Conservation (phyloP, 345 rosid genomes). For the Salix exigua region DNA sequence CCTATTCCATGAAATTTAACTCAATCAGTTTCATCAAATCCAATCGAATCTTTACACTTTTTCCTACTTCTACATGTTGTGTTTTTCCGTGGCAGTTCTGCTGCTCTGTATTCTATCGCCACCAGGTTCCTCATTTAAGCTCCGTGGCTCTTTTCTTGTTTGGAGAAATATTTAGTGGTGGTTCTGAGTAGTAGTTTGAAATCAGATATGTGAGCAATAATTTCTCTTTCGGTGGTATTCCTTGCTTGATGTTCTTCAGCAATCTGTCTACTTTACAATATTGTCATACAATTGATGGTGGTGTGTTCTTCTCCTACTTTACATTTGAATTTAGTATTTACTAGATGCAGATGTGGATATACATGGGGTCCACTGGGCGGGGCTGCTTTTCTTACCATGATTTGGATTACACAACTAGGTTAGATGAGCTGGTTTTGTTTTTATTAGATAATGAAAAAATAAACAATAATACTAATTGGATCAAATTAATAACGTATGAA, state of each 20-base stretch:
- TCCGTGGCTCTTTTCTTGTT: neutral
- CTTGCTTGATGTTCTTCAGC: neutral
- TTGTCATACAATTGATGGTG: neutral
- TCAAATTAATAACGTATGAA: too few species aligned
- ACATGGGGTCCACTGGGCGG: too few species aligned
- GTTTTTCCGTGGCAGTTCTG: slow-evolving; percentile 11
- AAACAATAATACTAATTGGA: too few species aligned
- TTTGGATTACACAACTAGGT: too few species aligned
- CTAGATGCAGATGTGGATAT: too few species aligned
- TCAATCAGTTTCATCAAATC: neutral
- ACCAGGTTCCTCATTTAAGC: neutral
- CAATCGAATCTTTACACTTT: neutral
- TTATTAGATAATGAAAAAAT: too few species aligned
- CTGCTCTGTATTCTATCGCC: slow-evolving; percentile 1
- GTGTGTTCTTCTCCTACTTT: neutral
- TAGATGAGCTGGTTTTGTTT: too few species aligned
- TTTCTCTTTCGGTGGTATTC: neutral
- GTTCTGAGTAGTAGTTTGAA: neutral
- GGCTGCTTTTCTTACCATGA: too few species aligned
- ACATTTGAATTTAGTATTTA: neutral
- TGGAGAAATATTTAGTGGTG: neutral
- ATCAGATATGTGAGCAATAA: neutral
- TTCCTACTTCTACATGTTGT: slow-evolving; percentile 5
- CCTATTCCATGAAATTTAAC: slow-evolving; percentile 1
- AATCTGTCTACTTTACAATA: neutral